These are phyloP conservation scores for Brassica juncea DNA, from an alignment of 345 rosid species.

Conservation along the genomic window DNA sequence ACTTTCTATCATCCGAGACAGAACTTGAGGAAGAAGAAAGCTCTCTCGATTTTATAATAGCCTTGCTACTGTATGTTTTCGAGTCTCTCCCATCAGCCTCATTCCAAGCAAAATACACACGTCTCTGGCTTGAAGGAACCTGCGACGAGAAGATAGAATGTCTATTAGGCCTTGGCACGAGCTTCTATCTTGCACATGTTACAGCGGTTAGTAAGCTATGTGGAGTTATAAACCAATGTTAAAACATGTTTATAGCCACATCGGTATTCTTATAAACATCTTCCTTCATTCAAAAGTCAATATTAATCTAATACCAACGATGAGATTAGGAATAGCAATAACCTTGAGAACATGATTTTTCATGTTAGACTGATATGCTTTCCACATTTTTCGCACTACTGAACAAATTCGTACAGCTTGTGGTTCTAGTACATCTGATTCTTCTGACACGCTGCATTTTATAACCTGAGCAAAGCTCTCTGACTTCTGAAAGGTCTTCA, in stretches of 20 bases:
- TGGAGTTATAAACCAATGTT: not conserved
- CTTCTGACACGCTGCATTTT: constrained; percentile 70
- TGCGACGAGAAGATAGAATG: constrained; percentile 37
- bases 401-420: constrained; percentile 89
- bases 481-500: constrained; percentile 76
- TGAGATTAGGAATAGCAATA: constrained; percentile 7
- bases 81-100: constrained; percentile 58
- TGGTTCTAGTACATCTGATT: constrained; percentile 55
- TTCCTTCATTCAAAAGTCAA: constrained; percentile 10
- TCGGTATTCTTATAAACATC: not conserved
- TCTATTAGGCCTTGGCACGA: constrained; percentile 1
- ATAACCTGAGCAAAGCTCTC: constrained; percentile 85
- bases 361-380: constrained; percentile 61
- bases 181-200: constrained; percentile 11
- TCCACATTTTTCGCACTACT: constrained; percentile 85
- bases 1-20: constrained; percentile 53
- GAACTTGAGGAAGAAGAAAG: constrained; percentile 56
- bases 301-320: not conserved
- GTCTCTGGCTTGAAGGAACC: constrained; percentile 96
- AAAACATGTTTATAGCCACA: not conserved
- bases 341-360: constrained; percentile 73
- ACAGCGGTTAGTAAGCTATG: not conserved
- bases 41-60: constrained; percentile 63
- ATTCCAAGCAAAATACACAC: constrained; percentile 71
- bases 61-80: constrained; percentile 43